Percentiles rank a stretch among this genome's conserved stretches.
Evolutionary conservation across 768 basidiomycete species (phyloP).

Genomic region (Udeniomyces megalosporus): DNA sequence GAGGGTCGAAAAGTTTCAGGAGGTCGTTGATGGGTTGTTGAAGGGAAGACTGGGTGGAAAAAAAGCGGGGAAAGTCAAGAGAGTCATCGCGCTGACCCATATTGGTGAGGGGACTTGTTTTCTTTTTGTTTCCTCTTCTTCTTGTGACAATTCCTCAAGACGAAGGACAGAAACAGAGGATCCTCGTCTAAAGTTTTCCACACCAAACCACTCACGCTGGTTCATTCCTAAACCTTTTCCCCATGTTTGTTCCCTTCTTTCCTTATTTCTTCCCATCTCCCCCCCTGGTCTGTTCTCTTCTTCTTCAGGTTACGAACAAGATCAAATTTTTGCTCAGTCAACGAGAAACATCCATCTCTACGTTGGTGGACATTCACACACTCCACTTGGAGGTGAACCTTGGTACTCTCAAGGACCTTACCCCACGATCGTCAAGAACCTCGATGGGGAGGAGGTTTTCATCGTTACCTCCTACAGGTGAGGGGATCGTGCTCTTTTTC

Average conservation of each 20-base stretch:
- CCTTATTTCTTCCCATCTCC: neutral
- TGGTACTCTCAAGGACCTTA: conserved; percentile 33
- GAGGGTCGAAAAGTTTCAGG: conserved; percentile 30
- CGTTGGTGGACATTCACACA: conserved; percentile 33
- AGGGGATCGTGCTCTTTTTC: too few relatives aligned
- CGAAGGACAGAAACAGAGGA: too few relatives aligned
- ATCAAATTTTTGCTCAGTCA: neutral
- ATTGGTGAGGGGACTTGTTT: conserved; percentile 34
- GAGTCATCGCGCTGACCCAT: conserved; percentile 37
- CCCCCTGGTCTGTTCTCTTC: neutral
- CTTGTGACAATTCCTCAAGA: too few relatives aligned
- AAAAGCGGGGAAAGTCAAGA: conserved; percentile 28
- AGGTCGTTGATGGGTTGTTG: conserved; percentile 31
- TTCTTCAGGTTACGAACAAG: neutral
- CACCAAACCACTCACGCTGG: too few relatives aligned
- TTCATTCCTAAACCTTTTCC: too few relatives aligned
- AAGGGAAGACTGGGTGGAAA: conserved; percentile 16
- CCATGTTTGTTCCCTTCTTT: neutral
- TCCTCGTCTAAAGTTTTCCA: too few relatives aligned
- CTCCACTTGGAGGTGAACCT: conserved; percentile 33
- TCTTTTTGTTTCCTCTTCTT: too few relatives aligned
- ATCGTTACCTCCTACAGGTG: conserved; percentile 34
- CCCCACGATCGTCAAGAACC: conserved; percentile 35
- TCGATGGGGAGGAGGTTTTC: conserved; percentile 36
- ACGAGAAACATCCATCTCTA: conserved; percentile 31